A percentile compares a stretch with the other conserved stretches of the same genome.
Conservation (phyloP, 1,284 basidiomycete species). For the Phellinidium pouzarii region DNA sequence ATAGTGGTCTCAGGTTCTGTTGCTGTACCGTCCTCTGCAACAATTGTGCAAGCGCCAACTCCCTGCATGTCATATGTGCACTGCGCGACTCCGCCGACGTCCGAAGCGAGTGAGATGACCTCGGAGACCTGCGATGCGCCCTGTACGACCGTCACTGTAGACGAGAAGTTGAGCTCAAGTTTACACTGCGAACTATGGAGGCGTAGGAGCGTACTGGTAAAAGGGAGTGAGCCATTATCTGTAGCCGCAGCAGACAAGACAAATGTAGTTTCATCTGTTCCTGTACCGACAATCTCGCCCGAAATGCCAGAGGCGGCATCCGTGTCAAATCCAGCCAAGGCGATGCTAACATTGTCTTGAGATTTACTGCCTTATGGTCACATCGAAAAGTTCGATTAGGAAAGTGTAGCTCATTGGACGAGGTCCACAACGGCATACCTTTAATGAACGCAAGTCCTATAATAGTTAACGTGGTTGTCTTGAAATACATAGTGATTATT, state of each 20-base stretch:
- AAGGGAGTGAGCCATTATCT: conserved; percentile 4
- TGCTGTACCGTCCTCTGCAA: not conserved
- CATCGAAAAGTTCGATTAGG: too few species aligned
- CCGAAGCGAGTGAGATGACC: not conserved
- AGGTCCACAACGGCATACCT: too few species aligned
- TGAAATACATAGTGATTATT: too few species aligned
- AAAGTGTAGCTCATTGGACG: too few species aligned
- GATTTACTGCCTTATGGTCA: not conserved
- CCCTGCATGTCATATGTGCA: conserved; percentile 4
- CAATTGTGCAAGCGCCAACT: conserved; percentile 2
- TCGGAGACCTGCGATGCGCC: conserved; percentile 15
- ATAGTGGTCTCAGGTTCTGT: not conserved
- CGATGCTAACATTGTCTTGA: conserved; percentile 3
- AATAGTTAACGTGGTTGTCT: too few species aligned
- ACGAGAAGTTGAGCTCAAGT: not conserved
- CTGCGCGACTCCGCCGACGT: not conserved
- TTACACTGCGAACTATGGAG: not conserved
- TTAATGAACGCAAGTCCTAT: too few species aligned
- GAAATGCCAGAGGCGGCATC: not conserved
- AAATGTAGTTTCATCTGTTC: conserved; percentile 16
- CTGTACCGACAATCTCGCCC: conserved; percentile 6
- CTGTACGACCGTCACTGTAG: conserved; percentile 12
- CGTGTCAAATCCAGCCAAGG: conserved; percentile 1
- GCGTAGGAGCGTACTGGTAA: conserved; percentile 6
- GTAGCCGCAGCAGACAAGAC: conserved; percentile 7